Percentiles rank a stretch among this genome's conserved stretches.
Evolutionary conservation across 1,139 yeast genomes (phyloP).

Genomic region (Pichia sp.): DNA sequence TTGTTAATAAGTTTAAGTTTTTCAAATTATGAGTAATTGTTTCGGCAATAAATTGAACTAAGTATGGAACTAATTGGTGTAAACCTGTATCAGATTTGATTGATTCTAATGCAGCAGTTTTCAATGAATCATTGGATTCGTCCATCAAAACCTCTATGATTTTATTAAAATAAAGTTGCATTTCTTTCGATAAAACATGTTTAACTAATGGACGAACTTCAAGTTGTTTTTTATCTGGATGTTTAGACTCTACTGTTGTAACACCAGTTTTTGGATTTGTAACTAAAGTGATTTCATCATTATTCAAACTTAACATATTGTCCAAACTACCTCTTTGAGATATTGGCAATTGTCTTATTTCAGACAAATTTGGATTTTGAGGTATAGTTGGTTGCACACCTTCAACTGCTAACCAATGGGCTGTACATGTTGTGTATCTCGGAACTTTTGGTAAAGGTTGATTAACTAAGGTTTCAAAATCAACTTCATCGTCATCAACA

Average conservation of each 20-base stretch:
- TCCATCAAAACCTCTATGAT: constrained; percentile 73
- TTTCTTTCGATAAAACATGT: constrained; percentile 89
- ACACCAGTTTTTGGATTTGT: constrained; percentile 26
- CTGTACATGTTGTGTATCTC: constrained; percentile 83
- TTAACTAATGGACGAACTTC: constrained; percentile 93
- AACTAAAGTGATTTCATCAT: constrained; percentile 26
- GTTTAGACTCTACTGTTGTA: constrained; percentile 25
- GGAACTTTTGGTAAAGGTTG: constrained; percentile 96
- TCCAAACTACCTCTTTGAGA: constrained; percentile 66
- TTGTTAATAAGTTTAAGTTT: constrained; percentile 64
- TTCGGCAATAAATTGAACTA: constrained; percentile 93
- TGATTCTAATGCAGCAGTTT: constrained; percentile 76
- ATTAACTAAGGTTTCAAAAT: constrained; percentile 87
- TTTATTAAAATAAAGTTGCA: constrained; percentile 88
- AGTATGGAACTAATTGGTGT: constrained; percentile 94
- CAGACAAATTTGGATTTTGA: constrained; percentile 85
- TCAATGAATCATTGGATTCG: constrained; percentile 52
- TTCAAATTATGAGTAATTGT: constrained; percentile 85
- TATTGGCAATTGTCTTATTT: constrained; percentile 60
- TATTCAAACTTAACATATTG: constrained; percentile 32
- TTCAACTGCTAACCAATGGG: constrained; percentile 98
- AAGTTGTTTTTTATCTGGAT: constrained; percentile 45
- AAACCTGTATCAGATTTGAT: constrained; percentile 89
- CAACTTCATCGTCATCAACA: constrained; percentile 86
- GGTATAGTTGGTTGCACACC: constrained; percentile 98